Conservation (phyloP, 352 stramenopile species). For the Pythium rishiriense region DNA sequence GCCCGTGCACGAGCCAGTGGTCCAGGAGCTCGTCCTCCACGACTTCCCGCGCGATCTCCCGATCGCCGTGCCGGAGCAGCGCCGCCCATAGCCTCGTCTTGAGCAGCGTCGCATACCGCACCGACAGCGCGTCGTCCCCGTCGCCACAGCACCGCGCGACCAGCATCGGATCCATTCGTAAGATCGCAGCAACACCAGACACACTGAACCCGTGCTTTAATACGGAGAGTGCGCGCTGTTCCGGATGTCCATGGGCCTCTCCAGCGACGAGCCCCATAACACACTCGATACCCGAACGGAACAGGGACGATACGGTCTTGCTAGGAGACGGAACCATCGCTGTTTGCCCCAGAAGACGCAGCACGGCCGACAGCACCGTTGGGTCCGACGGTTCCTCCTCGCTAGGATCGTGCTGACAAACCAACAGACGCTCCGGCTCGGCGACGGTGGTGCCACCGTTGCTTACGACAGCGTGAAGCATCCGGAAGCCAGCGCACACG, state of each 20-base stretch:
- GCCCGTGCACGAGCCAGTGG: not conserved
- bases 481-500: not conserved
- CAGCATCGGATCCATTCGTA: not conserved
- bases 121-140: not conserved
- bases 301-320: not conserved
- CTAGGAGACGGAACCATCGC: not conserved
- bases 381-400: not conserved
- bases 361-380: not conserved
- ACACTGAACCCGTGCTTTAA: conserved; percentile 6
- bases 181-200: not conserved
- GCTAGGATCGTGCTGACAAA: not conserved
- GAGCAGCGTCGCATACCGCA: not conserved
- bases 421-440: not conserved
- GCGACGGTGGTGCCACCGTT: not conserved
- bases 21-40: conserved; percentile 7
- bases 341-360: not conserved
- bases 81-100: conserved; percentile 22
- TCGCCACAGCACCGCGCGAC: conserved; percentile 6
- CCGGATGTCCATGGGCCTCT: not conserved
- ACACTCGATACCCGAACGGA: not conserved
- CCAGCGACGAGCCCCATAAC: not conserved
- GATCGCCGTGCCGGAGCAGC: conserved; percentile 12
- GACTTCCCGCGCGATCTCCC: conserved; percentile 8
- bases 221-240: not conserved
- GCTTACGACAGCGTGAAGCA: not conserved